phyloP scores from a whole-genome alignment of 495 filamentous ascomycete species.

The Penicillium silybi region DNA sequence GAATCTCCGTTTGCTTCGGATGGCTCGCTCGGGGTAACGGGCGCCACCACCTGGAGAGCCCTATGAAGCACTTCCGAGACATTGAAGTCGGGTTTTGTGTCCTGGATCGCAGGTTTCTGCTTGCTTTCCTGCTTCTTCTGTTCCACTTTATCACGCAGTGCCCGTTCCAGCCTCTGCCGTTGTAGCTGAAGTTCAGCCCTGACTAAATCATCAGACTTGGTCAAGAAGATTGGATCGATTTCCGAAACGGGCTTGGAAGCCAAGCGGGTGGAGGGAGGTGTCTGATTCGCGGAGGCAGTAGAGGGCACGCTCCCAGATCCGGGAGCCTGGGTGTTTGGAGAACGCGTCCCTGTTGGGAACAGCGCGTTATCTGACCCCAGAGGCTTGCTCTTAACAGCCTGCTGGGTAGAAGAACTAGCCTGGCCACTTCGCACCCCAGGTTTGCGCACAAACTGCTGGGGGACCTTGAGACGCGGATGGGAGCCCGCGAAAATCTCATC shows the following conservation, averaged over 20 bases:
- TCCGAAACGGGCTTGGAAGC: slow-evolving; percentile 39
- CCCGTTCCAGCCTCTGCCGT: slow-evolving; percentile 73
- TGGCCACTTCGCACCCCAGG: slow-evolving; percentile 28
- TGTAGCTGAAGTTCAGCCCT: slow-evolving; percentile 78
- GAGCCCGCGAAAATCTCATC: slow-evolving; percentile 71
- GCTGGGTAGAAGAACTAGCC: slow-evolving; percentile 18
- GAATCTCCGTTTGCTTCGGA: slow-evolving; percentile 61
- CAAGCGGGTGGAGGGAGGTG: slow-evolving; percentile 33
- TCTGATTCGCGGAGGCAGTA: slow-evolving; percentile 21
- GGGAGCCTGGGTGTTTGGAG: slow-evolving; percentile 27
- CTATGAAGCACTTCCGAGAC: slow-evolving; percentile 67
- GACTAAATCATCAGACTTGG: slow-evolving; percentile 79
- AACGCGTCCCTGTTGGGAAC: slow-evolving; percentile 20
- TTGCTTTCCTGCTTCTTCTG: slow-evolving; percentile 55
- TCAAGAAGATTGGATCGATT: slow-evolving; percentile 75
- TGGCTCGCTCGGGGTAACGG: slow-evolving; percentile 50
- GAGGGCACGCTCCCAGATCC: slow-evolving; percentile 25
- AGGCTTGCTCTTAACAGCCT: slow-evolving; percentile 23
- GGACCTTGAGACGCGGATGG: slow-evolving; percentile 70
- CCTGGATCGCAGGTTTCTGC: slow-evolving; percentile 51
- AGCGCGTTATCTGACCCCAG: slow-evolving; percentile 26
- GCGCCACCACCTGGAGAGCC: slow-evolving; percentile 68
- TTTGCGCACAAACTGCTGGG: slow-evolving; percentile 56
- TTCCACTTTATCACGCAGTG: slow-evolving; percentile 69
- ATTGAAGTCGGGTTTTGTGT: slow-evolving; percentile 68